phyloP scores from a whole-genome alignment of 345 rosid species.

The Excoecaria agallocha region DNA sequence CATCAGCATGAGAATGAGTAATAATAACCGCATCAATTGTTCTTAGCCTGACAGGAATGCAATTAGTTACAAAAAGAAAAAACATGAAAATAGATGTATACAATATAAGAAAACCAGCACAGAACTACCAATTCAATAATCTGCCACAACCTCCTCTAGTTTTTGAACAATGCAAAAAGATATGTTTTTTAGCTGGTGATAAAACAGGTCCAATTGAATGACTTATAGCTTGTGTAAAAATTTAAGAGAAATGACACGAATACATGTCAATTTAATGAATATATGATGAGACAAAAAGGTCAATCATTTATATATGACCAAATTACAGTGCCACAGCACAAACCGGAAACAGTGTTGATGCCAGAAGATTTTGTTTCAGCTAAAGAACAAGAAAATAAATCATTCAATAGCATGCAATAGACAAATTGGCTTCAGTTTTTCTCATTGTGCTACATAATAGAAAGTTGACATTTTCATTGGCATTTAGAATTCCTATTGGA shows the following conservation, averaged over 20 bases:
- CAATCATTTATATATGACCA: not conserved
- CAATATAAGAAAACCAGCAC: slow-evolving; percentile 21
- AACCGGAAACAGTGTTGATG: not conserved
- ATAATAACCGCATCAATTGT: slow-evolving; percentile 94
- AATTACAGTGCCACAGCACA: not conserved
- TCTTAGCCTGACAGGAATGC: slow-evolving; percentile 85
- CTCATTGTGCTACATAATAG: not conserved
- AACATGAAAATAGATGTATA: slow-evolving; percentile 19
- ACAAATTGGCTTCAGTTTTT: not conserved
- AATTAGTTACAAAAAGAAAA: slow-evolving; percentile 43
- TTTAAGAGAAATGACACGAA: not conserved
- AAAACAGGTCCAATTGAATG: not conserved
- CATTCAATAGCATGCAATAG: not conserved
- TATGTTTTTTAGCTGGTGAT: not conserved
- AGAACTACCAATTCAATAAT: slow-evolving; percentile 2
- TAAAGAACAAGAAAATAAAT: not conserved
- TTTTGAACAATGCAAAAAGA: not conserved
- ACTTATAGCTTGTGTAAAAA: not conserved
- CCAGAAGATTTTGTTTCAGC: not conserved
- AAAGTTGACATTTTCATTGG: not conserved
- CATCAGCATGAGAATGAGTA: slow-evolving; percentile 99
- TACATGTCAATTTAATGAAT: not conserved
- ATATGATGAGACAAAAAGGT: not conserved
- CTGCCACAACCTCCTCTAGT: not conserved
- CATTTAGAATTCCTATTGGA: not conserved